phyloP scores from a whole-genome alignment of 495 filamentous ascomycete species.

The Hapsidospora chrysogenum region DNA sequence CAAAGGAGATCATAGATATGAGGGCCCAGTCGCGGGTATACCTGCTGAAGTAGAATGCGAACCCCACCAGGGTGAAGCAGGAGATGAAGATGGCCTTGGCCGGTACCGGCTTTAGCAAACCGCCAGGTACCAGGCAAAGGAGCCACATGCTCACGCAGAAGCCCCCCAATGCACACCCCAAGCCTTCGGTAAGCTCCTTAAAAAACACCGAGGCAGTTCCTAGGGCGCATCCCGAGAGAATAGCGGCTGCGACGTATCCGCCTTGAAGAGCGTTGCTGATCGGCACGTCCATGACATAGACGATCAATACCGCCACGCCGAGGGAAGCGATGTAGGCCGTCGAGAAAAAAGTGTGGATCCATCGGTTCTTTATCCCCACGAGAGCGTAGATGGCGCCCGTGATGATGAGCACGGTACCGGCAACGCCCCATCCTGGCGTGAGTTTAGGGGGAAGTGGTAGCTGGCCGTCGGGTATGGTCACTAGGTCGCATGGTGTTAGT shows the following conservation, averaged over 20 bases:
- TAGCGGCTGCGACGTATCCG: conserved; percentile 69
- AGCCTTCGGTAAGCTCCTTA: conserved; percentile 68
- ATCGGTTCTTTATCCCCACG: conserved; percentile 72
- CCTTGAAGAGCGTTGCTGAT: conserved; percentile 65
- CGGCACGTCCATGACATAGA: conserved; percentile 80
- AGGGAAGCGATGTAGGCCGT: conserved; percentile 56
- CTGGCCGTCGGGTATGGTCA: conserved; percentile 19
- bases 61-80: conserved; percentile 47
- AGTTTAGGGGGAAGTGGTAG: conserved; percentile 60
- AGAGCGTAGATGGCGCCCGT: conserved; percentile 53
- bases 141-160: conserved; percentile 89
- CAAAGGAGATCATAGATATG: conserved; percentile 60
- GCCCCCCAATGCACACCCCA: conserved; percentile 76
- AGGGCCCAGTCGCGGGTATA: conserved; percentile 63
- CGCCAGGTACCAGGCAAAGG: conserved; percentile 59
- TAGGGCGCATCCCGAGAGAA: conserved; percentile 58
- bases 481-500: conserved; percentile 9
- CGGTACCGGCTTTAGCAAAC: conserved; percentile 42
- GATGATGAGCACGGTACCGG: conserved; percentile 58
- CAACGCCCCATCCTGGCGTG: conserved; percentile 65
- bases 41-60: conserved; percentile 60
- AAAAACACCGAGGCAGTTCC: conserved; percentile 66
- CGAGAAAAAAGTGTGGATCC: conserved; percentile 71
- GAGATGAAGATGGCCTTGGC: conserved; percentile 63
- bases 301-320: conserved; percentile 64